Percentiles rank a stretch among this genome's conserved stretches.
Conservation (phyloP, 306 rosid species). For the cucumber (Cucumis sativus) region DNA sequence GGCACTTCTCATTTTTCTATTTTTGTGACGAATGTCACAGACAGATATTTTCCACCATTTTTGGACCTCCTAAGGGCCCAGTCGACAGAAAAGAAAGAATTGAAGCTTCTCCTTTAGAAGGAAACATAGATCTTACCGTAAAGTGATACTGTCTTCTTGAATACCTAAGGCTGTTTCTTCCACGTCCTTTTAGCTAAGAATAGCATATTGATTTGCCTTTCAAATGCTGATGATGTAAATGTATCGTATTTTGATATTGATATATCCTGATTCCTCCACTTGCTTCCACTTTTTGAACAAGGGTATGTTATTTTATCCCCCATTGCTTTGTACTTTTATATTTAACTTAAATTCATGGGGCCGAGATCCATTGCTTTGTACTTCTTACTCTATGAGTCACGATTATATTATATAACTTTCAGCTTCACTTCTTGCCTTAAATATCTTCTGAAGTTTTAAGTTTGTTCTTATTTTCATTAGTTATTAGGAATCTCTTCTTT, state of each 20-base stretch:
- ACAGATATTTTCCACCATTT: conserved; percentile 53
- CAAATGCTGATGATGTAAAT: conserved; percentile 4
- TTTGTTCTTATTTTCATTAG: not conserved
- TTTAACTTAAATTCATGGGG: not conserved
- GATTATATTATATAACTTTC: no score
- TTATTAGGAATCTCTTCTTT: not conserved
- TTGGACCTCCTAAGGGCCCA: conserved; percentile 72
- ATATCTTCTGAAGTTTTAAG: not conserved
- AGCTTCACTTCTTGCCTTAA: no score
- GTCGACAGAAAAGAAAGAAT: conserved; percentile 21
- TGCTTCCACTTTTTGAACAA: not conserved
- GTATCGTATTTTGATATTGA: not conserved
- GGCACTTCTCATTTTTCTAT: conserved; percentile 74
- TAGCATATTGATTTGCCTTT: not conserved
- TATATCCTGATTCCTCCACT: not conserved
- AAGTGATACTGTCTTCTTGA: conserved; percentile 15
- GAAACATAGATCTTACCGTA: conserved; percentile 13
- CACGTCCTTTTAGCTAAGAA: not conserved
- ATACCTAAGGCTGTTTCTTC: not conserved
- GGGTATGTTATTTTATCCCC: not conserved
- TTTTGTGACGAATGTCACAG: conserved; percentile 79
- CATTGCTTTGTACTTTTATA: not conserved
- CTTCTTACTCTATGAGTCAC: no score
- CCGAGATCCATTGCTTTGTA: not conserved
- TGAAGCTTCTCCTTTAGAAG: conserved; percentile 13